Evolutionary conservation across 805 yeast genomes (phyloP), one percentile per base, ranked within the genome.

Genomic region (Monosporozyma siamensis): DNA sequence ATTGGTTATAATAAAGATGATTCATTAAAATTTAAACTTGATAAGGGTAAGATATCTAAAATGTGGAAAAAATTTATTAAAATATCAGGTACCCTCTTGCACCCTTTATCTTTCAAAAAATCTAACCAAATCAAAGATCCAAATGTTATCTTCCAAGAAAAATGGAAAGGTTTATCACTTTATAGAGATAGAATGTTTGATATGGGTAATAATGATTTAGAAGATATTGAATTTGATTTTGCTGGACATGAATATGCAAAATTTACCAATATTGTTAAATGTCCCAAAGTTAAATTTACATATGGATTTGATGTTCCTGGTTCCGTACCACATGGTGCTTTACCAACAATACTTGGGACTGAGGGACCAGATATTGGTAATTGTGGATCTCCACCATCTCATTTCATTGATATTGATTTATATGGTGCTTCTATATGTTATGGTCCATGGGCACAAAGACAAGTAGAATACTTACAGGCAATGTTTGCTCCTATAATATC

Each of bases 371-470:
- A 76, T 48, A 64, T 79, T 26, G 82, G 82, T 4, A 75, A 77
- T 45, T 68, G 74, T 26, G 83, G 78, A 3, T 48, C 69, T 3
- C 65, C 81, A 0, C 88, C 88, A 1, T 67, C 66, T 37, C 68
- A 70, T 55, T 89, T 89, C 0, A 51, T 81, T 6, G 81, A 81
- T 41, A 40, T 89, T 7, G 68, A 68, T 11, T 48, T 86, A 2
- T 68, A 73, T 2, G 72, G 74, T 42, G 78, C 87, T 0, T 78
- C 84, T 0, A 64, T 87, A 1, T 81, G 81, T 50, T 89, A 86
- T 56, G 98, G 98, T 0, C 95, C 98, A 0, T 90, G 97, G 96
- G 84, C 96, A 0, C 95, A 92, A 45, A 76, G 90, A 29, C 95
- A 92, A 59, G 60, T 95, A 14, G 69, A 69, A 2, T 73, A 78